phyloP scores from a whole-genome alignment of 2,329 filamentous ascomycete genomes.

The Apiospora malaysiana region DNA sequence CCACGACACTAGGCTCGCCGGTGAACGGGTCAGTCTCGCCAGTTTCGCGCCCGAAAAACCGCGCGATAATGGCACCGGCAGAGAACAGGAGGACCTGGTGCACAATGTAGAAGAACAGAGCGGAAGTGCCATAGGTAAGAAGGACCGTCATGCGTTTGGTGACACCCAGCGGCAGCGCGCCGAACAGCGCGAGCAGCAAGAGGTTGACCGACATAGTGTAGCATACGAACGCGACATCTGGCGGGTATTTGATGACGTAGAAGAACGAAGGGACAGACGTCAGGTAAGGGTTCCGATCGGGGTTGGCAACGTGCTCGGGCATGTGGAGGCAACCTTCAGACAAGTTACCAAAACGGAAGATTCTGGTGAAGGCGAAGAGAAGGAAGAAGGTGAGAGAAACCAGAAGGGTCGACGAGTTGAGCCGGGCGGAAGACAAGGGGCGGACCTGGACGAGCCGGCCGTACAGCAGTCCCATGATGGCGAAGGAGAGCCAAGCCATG shows the following conservation, averaged over 20 bases:
- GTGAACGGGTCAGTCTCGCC: conserved; percentile 35
- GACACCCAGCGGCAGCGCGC: conserved; percentile 38
- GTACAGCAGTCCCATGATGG: conserved; percentile 50
- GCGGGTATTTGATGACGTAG: conserved; percentile 54
- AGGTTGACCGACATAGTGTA: conserved; percentile 48
- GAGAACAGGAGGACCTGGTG: conserved; percentile 45
- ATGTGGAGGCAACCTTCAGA: conserved; percentile 50
- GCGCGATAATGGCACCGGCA: conserved; percentile 34
- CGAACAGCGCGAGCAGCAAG: conserved; percentile 46
- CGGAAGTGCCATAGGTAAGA: conserved; percentile 51
- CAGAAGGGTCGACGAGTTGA: conserved; percentile 37
- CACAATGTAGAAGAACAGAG: conserved; percentile 52
- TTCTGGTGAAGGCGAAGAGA: conserved; percentile 49
- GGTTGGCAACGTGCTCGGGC: conserved; percentile 42
- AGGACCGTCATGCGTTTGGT: conserved; percentile 43
- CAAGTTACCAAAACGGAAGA: conserved; percentile 50
- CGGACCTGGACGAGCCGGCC: conserved; percentile 44
- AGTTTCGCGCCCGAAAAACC: conserved; percentile 43
- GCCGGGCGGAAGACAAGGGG: conserved; percentile 24
- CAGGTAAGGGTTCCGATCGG: conserved; percentile 47
- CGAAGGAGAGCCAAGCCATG: conserved; percentile 53
- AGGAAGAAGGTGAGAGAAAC: conserved; percentile 40
- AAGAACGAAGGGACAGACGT: conserved; percentile 49
- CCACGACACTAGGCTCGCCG: conserved; percentile 30
- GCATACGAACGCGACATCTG: conserved; percentile 52